These are phyloP conservation scores for Erodium trifolium DNA, from an alignment of 441 rosid species.

Conservation along the genomic window DNA sequence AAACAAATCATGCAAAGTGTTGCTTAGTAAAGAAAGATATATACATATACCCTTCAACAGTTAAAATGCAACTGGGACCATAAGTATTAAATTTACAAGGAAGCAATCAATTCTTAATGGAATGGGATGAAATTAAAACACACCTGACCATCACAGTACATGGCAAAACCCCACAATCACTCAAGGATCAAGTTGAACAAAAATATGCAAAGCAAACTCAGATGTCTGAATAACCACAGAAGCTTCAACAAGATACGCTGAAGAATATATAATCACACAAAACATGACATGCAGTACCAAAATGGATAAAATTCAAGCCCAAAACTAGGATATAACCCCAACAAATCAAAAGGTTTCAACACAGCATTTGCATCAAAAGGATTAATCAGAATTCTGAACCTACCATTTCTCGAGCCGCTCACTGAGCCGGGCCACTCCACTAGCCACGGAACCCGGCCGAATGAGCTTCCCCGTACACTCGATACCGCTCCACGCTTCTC, in stretches of 20 bases:
- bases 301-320: neutral
- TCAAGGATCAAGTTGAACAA: constrained; percentile 1
- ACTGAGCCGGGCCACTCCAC: constrained; percentile 2
- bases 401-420: constrained; percentile 15
- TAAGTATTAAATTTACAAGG: neutral
- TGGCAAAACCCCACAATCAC: neutral
- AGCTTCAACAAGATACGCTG: neutral
- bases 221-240: neutral
- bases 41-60: neutral
- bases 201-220: constrained; percentile 4
- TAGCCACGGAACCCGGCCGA: neutral
- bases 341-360: neutral
- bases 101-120: neutral
- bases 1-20: neutral
- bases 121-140: neutral
- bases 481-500: neutral
- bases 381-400: constrained; percentile 6
- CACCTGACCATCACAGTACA: neutral
- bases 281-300: neutral
- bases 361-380: constrained; percentile 15
- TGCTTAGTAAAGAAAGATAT: neutral
- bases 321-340: neutral
- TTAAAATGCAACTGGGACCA: neutral
- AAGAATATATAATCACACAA: neutral
- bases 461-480: neutral